Evolutionary conservation across 177 flowering plant species (phyloP).

Genomic region (Vitis hybrid): DNA sequence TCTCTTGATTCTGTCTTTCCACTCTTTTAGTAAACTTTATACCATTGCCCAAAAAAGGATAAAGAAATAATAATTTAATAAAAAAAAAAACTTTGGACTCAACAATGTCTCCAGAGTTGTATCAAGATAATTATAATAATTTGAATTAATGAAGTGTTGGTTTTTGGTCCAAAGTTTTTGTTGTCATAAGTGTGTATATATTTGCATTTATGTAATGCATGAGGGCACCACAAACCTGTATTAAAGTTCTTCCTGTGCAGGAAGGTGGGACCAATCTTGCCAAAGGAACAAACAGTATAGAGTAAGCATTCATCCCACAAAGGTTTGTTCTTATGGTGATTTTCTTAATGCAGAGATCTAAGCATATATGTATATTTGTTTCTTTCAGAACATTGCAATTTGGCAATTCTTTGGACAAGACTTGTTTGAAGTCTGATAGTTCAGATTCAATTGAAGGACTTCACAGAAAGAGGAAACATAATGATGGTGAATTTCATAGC

Average conservation of each 20-base stretch:
- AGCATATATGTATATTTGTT: slow-evolving; percentile 6
- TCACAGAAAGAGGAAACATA: slow-evolving; percentile 23
- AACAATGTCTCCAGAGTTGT: too few species aligned
- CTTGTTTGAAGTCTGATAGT: slow-evolving; percentile 14
- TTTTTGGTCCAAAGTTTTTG: too few species aligned
- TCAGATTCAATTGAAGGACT: slow-evolving; percentile 21
- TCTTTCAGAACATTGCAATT: slow-evolving; percentile 37
- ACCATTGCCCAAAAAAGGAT: too few species aligned
- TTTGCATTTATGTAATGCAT: too few species aligned
- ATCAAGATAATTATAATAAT: too few species aligned
- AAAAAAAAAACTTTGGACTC: too few species aligned
- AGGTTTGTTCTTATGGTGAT: neutral
- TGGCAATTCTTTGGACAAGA: slow-evolving; percentile 20
- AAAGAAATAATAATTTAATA: too few species aligned
- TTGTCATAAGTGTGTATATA: too few species aligned
- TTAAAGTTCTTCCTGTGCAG: slow-evolving; percentile 20
- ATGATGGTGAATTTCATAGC: slow-evolving; percentile 14
- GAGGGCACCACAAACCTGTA: too few species aligned
- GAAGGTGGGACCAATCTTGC: slow-evolving; percentile 6
- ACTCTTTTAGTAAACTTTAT: too few species aligned
- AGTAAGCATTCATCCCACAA: slow-evolving; percentile 13
- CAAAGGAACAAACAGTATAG: slow-evolving; percentile 17
- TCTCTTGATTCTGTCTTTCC: too few species aligned
- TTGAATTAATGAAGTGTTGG: too few species aligned
- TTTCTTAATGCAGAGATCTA: slow-evolving; percentile 1